Percentiles rank a stretch among this genome's conserved stretches.
phyloP scores from a whole-genome alignment of 768 basidiomycete genomes.

The Dentipellis sp. region DNA sequence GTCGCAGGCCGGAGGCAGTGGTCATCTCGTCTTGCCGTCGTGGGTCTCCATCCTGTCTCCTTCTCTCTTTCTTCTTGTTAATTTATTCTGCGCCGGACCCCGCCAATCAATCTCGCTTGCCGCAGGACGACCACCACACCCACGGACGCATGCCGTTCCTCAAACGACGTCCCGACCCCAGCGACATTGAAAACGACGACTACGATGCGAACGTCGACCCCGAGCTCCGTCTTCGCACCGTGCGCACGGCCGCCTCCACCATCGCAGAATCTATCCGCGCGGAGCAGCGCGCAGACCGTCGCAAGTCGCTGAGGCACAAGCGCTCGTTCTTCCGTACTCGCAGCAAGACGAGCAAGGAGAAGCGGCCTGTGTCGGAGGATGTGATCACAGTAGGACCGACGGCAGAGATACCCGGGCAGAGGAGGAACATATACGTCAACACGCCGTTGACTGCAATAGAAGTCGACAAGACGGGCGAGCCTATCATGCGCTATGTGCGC shows the following conservation, averaged over 20 bases:
- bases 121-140: neutral
- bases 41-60: neutral
- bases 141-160: neutral
- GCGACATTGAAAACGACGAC: slow-evolving; percentile 41
- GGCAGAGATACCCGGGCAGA: slow-evolving; percentile 34
- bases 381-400: slow-evolving; percentile 23
- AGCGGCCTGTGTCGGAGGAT: slow-evolving; percentile 22
- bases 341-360: slow-evolving; percentile 36
- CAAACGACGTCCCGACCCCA: neutral
- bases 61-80: too few relatives aligned
- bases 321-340: slow-evolving; percentile 52
- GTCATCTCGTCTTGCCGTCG: neutral
- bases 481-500: slow-evolving; percentile 66
- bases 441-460: slow-evolving; percentile 54
- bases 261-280: slow-evolving; percentile 80
- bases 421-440: slow-evolving; percentile 81
- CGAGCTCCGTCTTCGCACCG: slow-evolving; percentile 79
- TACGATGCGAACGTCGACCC: slow-evolving; percentile 71
- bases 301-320: slow-evolving; percentile 40
- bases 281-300: slow-evolving; percentile 58
- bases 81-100: too few relatives aligned
- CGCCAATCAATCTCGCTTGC: too few relatives aligned
- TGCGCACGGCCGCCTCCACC: slow-evolving; percentile 87
- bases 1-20: neutral
- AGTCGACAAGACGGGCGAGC: slow-evolving; percentile 66